A percentile compares a stretch with the other conserved stretches of the same genome.
Conservation (phyloP, 106 monocot species). For the Agapanthus africanus region DNA sequence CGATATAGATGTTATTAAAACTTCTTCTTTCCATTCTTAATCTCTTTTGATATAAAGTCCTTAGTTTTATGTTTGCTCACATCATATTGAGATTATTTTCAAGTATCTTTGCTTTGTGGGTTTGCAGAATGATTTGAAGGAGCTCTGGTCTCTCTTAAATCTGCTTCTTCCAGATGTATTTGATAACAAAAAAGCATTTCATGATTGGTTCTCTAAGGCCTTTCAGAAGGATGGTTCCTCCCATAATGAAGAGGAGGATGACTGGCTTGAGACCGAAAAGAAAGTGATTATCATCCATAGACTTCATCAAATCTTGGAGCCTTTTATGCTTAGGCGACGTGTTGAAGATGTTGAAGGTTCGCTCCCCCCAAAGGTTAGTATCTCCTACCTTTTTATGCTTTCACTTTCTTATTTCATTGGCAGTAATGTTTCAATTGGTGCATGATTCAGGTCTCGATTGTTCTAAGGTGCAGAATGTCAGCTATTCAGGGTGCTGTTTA, state of each 20-base stretch:
- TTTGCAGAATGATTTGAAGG: conserved; percentile 92
- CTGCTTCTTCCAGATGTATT: conserved; percentile 96
- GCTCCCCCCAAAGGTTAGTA: conserved; percentile 76
- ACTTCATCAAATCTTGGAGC: conserved; percentile 95
- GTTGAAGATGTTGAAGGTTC: conserved; percentile 99
- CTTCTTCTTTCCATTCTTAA: too few relatives aligned
- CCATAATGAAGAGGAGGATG: conserved; percentile 72
- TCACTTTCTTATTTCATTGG: not conserved
- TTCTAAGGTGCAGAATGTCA: conserved; percentile 93
- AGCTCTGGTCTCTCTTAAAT: conserved; percentile 96
- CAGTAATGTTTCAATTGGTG: conserved; percentile 5
- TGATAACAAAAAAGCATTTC: conserved; percentile 89
- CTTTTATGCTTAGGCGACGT: conserved; percentile 92
- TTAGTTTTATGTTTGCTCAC: not conserved
- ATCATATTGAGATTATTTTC: not conserved
- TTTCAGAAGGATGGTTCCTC: conserved; percentile 81
- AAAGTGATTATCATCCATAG: conserved; percentile 98
- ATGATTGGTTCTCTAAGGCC: conserved; percentile 99
- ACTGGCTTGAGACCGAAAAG: conserved; percentile 97
- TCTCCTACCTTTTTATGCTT: not conserved
- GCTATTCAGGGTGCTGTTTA: conserved; percentile 90
- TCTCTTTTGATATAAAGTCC: not conserved
- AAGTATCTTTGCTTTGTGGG: not conserved
- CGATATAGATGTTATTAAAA: too few relatives aligned
- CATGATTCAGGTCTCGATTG: conserved; percentile 68